These are phyloP conservation scores for Aspergillus glaucus DNA, from an alignment of 2,329 filamentous ascomycete genomes.

Conservation along the genomic window DNA sequence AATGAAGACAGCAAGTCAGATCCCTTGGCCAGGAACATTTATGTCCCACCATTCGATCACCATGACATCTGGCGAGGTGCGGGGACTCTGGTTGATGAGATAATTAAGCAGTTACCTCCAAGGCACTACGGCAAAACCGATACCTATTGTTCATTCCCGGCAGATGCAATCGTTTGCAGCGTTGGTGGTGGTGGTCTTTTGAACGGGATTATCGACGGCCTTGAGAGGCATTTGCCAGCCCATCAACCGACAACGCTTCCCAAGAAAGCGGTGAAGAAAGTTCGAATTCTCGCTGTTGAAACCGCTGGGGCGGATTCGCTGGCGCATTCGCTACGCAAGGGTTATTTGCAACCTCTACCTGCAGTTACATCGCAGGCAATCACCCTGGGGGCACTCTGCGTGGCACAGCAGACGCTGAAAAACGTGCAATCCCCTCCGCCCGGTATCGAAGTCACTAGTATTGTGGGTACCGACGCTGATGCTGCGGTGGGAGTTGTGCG, in stretches of 20 bases:
- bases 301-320: slow-evolving; percentile 66
- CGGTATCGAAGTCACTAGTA: slow-evolving; percentile 45
- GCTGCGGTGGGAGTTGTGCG: slow-evolving; percentile 67
- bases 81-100: slow-evolving; percentile 30
- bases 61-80: slow-evolving; percentile 32
- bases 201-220: slow-evolving; percentile 63
- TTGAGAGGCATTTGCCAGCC: slow-evolving; percentile 33
- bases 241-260: slow-evolving; percentile 8
- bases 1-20: slow-evolving; percentile 4
- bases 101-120: slow-evolving; percentile 27
- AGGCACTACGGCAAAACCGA: slow-evolving; percentile 4
- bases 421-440: slow-evolving; percentile 45
- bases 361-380: slow-evolving; percentile 68
- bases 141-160: slow-evolving; percentile 25
- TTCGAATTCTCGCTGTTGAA: slow-evolving; percentile 61
- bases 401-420: slow-evolving; percentile 59
- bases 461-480: slow-evolving; percentile 65
- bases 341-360: slow-evolving; percentile 52
- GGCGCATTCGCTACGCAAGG: slow-evolving; percentile 50
- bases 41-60: slow-evolving; percentile 35
- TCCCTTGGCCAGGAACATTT: slow-evolving; percentile 20
- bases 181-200: slow-evolving; percentile 75
- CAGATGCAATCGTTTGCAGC: slow-evolving; percentile 67
- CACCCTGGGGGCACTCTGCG: slow-evolving; percentile 60
- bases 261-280: slow-evolving; percentile 5